Evolutionary conservation across 2,329 filamentous ascomycete genomes (phyloP), one percentile per base, ranked within the genome.

Genomic region (Colletotrichum filicis): DNA sequence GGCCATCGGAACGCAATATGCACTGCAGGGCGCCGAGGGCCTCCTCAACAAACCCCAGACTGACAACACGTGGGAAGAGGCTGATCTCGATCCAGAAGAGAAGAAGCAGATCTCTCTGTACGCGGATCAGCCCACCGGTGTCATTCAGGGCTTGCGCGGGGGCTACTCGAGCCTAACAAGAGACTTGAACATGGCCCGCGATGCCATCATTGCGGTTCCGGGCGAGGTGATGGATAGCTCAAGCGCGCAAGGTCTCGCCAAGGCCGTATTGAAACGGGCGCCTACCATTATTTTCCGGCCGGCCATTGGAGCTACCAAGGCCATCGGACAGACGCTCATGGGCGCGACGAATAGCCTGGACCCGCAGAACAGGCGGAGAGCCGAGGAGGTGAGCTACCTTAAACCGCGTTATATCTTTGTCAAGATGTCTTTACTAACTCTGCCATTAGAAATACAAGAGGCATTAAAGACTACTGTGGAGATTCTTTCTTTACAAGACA

Each of bases 181-280:
- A 42, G 97, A 99, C 81, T 86, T 99, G n/a, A 88, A 96, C 52
- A 87, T 95, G 57, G 94, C 97, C 0, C 88, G 92, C 69, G 95
- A 99, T 83, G 97, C 96, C 11, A 95, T 99, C 71, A 96, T 99
- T 77, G 97, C 96, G 1, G 94, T 99, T 30, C 96, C 97, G 0
- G 94, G 93, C 0, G 96, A 98, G 80, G 90, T 97, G 1, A 92
- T 97, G 87, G 95, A 98, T 78, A 95, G 93, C 78, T 90, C 91
- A 26, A 95, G 91, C 72, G 95, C 96, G 1, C 90, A 92, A 55
- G 95, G 94, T 2, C 95, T 94, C 1, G 94, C 95, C 16, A 91
- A 87, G 78, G 95, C 93, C 1, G 91, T 99, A 22, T 88, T 92
- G 74, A 92, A 90, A 81, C 91, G 94, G 77, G 95, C 95, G 35